These are phyloP conservation scores for Barnettozyma pratensis DNA, from an alignment of 805 yeast genomes.

Conservation along the genomic window DNA sequence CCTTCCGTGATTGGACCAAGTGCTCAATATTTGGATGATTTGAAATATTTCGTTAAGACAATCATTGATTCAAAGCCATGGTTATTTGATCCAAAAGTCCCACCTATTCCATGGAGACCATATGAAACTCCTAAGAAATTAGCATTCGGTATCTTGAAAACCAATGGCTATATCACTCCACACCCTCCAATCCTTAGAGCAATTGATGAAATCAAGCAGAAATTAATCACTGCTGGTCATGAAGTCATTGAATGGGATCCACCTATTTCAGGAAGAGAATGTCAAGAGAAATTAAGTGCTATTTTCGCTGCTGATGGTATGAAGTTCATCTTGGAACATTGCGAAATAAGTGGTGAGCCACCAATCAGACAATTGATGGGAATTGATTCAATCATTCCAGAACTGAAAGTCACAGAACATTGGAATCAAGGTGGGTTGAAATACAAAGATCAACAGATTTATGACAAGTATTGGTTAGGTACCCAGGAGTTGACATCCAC, in stretches of 20 bases:
- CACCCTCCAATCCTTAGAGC: constrained; percentile 52
- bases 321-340: constrained; percentile 8
- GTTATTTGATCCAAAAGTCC: constrained; percentile 43
- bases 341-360: constrained; percentile 27
- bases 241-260: constrained; percentile 40
- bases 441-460: constrained; percentile 30
- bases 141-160: constrained; percentile 38
- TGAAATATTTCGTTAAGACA: constrained; percentile 58
- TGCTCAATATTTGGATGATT: constrained; percentile 55
- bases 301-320: constrained; percentile 33
- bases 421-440: constrained; percentile 37
- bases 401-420: constrained; percentile 26
- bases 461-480: constrained; percentile 33
- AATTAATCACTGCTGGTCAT: constrained; percentile 35
- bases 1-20: constrained; percentile 66
- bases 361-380: constrained; percentile 28
- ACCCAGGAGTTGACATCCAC: constrained; percentile 30
- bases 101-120: constrained; percentile 46
- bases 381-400: constrained; percentile 11
- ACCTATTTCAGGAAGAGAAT: constrained; percentile 24
- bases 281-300: constrained; percentile 22
- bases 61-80: constrained; percentile 54
- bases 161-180: constrained; percentile 42
- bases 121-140: constrained; percentile 27
- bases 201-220: constrained; percentile 26